These are phyloP conservation scores for Diaporthe ilicicola DNA, from an alignment of 2,329 filamentous ascomycete genomes.

Conservation along the genomic window DNA sequence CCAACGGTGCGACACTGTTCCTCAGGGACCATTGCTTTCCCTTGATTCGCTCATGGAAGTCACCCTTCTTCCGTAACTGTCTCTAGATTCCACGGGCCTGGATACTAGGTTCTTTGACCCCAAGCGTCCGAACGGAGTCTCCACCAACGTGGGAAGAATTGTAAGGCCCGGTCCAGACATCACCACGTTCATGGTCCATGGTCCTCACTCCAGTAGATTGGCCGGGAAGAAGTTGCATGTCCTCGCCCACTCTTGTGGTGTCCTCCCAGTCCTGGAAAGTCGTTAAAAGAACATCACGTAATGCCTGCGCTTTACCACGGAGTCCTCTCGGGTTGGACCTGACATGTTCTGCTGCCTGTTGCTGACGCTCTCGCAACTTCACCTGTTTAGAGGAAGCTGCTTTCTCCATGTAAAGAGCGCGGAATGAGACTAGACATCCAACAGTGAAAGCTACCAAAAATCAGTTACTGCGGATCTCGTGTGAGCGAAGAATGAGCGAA, in stretches of 20 bases:
- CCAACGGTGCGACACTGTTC: too few relatives aligned
- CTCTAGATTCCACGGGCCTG: not conserved
- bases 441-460: not conserved
- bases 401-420: not conserved
- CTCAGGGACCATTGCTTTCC: not conserved
- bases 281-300: not conserved
- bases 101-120: not conserved
- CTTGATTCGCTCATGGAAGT: not conserved
- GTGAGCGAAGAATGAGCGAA: not conserved
- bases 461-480: not conserved
- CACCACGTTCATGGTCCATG: not conserved
- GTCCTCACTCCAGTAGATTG: not conserved
- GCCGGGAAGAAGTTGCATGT: not conserved
- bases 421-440: not conserved
- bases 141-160: not conserved
- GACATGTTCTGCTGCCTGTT: not conserved
- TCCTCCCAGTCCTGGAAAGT: not conserved
- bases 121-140: not conserved
- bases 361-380: not conserved
- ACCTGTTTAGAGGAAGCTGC: not conserved
- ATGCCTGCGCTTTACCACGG: not conserved
- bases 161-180: not conserved
- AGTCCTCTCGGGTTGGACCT: not conserved
- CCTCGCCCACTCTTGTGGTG: not conserved
- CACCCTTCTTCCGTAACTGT: not conserved